Conservation (phyloP, 768 basidiomycete genomes). For the Psilocybe tampanensis region DNA sequence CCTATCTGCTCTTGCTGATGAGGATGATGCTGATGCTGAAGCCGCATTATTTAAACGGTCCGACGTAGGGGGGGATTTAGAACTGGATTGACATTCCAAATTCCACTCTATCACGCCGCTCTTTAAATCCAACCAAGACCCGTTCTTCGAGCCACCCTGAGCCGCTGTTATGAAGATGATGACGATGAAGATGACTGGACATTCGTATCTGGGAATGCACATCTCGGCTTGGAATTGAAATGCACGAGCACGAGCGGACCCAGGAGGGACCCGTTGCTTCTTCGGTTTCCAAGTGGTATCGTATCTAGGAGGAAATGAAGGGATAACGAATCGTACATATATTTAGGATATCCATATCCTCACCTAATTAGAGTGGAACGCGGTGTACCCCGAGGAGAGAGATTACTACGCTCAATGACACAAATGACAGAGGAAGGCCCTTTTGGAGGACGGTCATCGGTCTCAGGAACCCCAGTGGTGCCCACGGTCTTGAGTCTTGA, state of each 20-base stretch:
- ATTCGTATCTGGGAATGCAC: no score
- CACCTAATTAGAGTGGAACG: neutral
- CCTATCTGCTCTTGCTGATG: no score
- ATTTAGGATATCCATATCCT: neutral
- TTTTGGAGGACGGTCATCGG: neutral
- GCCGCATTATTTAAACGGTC: neutral
- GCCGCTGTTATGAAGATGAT: neutral
- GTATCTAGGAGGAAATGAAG: neutral
- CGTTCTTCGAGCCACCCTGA: constrained; percentile 1
- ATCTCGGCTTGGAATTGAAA: neutral
- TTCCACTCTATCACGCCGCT: neutral
- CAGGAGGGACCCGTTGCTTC: neutral
- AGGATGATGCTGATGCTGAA: no score
- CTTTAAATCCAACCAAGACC: neutral
- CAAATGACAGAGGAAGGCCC: neutral
- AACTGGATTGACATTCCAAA: neutral
- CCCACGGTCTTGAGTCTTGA: neutral
- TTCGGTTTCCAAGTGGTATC: neutral
- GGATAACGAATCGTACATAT: neutral
- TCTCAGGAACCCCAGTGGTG: neutral
- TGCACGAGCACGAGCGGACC: neutral
- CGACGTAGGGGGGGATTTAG: no score
- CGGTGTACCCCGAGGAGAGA: neutral
- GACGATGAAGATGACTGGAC: no score
- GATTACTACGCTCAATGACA: neutral